Base-by-base conservation (phyloP, 805 yeast species). In the Spathaspora hagerdaliae region DNA sequence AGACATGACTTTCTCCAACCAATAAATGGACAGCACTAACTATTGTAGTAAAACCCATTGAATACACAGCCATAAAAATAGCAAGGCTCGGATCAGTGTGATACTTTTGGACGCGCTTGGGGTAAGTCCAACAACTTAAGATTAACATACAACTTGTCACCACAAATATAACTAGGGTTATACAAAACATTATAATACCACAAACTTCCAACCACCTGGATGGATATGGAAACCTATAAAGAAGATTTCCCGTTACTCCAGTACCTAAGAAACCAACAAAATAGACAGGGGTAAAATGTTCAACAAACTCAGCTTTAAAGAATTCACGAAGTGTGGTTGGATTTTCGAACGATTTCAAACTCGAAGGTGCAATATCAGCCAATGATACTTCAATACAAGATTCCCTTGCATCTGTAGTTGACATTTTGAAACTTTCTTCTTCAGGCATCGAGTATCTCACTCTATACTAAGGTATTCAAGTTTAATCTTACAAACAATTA, bases 21-120 rank as follows among this genome's bases (percentile, higher is more conserved):
- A 84, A 49, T 26, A 57, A 59, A 48, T 71, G 71, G 26, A 83
- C 60, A 63, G 74, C 78, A 56, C 78, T 82, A 34, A 83, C 65
- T 48, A 88, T 61, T 2, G 94, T 81, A 8, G 79, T 72, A 49
- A 72, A 69, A 0, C 88, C 96, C 96, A 88, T 89, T 13, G 87
- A 82, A 46, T 78, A 74, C 47, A 89, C 81, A 8, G 95, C 96
- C 63, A 86, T 64, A 53, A 81, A 86, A 2, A 81, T 79, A 37
- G 81, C 75, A 32, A 74, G 66, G 5, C 61, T 56, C 1, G 78
- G 71, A 42, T 64, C 64, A 26, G 52, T 39, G 40, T 60, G 49
- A 36, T 41, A 46, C 10, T 13, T 31, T 3, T 8, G 10, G 7
- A 46, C 24, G 13, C 46, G 37, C 8, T 38, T 27, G 3, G 67